Evolutionary conservation across 371 early-diverging fungal genomes (phyloP), one percentile per base, ranked within the genome.

Genomic region (Rhizopus microsporus): DNA sequence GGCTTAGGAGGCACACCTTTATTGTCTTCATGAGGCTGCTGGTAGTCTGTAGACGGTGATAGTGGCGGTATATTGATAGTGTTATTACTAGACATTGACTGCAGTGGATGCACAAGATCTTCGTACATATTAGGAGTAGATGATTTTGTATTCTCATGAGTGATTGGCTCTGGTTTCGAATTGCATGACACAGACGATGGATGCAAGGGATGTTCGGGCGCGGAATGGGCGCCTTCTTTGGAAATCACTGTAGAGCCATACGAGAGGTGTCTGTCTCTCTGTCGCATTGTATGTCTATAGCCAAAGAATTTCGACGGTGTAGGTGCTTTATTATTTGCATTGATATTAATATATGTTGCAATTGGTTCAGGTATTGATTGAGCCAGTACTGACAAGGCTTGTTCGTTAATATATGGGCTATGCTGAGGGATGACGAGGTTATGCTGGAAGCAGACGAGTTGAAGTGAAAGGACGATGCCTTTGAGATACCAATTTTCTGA

Each of bases 401-500:
- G 67, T 31, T 74, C 73, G 29, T 75, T 72, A 23, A 74, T 60
- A 33, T 72, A 69, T 4, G 78, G 78, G 4, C 68, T 61, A 46
- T 78, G 78, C 8, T 71, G 72, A 12, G 73, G 75, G 45, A 78
- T 75, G 9, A 72, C 69, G 23, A 78, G 34, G 34, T 78, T 75
- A 57, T 78, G 69, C 12, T 73, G 72, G 45, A 69, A 71, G 52
- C 78, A 78, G 16, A 75, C 75, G 13, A 75, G 59, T 61, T 86
- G 83, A 31, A 84, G 73, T 6, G 81, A 72, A 15, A 82, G 64
- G 7, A 81, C 79, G 30, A 82, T 75, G 7, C 82, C 80, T 40
- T 83, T 83, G 33, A 80, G 59, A 49, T 83, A 84, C 67, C 75
- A 78, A 59, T 88, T 91, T 44, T 91, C 90, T 39, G 75, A 66